Evolutionary conservation across 352 stramenopile species (phyloP), one percentile per base, ranked within the genome.

Genomic region (Globisporangium recalcitrans): DNA sequence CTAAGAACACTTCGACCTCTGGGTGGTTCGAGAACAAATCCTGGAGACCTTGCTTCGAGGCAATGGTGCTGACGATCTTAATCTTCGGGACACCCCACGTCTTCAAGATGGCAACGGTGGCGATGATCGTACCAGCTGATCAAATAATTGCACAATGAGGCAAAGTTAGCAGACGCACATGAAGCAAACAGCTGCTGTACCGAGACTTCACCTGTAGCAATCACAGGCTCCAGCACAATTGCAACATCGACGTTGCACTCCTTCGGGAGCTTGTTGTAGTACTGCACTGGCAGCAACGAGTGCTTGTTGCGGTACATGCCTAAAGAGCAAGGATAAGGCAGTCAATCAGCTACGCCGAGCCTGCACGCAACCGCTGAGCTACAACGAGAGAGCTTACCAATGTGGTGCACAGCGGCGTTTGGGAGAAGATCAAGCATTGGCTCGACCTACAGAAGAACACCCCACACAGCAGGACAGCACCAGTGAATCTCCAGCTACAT

Each of bases 251-350:
- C 74, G 40, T 90, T 81, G 74, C 94, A 97, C 65, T 97, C 81
- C 60, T 97, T 97, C 2, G 97, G 97, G 3, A 99, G 78, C 65
- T 98, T 96, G 85, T 99, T 99, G 80, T 99, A 99, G 82, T 99
- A 99, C 67, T 98, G 93, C n/a, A 99, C 94, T 3, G 96, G 96
- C 29, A 97, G 66, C 9, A 98, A 75, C 48, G 82, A 93, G 51
- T 93, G 78, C 60, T 97, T 97, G 72, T 92, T 90, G 58, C 87
- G 85, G 72, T 96, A 97, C 82, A 94, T 94, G 51, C 84, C 84
- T 91, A 44, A 0, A 22, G 9, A 32, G 6, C 40, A 11, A 46
- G 22, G 5, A 9, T 10, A 24, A 48, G 14, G 38, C 38, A 46
- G 9, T 16, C 27, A 10, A 22, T 52, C 2, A 16, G 8, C 29